A percentile compares a stretch with the other conserved stretches of the same genome.
phyloP scores from a whole-genome alignment of 208 protist genomes.

The Acanthamoeba sp. region DNA sequence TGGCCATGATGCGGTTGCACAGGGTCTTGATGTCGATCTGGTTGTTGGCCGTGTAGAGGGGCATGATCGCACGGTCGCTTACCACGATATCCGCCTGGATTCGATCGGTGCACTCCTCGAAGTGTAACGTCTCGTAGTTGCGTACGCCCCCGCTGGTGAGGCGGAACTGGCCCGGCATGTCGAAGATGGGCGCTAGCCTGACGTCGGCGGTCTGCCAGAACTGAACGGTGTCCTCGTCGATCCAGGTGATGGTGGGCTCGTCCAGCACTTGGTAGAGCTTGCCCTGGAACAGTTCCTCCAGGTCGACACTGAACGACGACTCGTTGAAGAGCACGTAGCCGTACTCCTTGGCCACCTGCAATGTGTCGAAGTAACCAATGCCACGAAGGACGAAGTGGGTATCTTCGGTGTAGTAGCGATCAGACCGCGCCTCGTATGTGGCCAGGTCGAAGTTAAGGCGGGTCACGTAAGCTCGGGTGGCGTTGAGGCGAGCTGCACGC shows the following conservation, averaged over 20 bases:
- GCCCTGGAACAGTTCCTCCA: neutral
- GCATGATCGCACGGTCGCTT: neutral
- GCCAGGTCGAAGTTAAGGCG: neutral
- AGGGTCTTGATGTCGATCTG: neutral
- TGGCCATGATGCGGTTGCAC: neutral
- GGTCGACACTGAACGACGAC: neutral
- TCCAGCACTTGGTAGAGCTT: neutral
- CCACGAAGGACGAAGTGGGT: neutral
- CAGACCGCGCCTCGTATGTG: neutral
- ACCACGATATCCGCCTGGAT: neutral
- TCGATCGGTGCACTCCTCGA: neutral
- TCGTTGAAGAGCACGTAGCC: conserved; percentile 6
- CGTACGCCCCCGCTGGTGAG: neutral
- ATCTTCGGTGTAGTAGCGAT: neutral
- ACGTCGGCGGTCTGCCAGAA: neutral
- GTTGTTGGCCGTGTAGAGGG: neutral
- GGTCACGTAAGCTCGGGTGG: neutral
- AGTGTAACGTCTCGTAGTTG: neutral
- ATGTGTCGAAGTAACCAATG: neutral
- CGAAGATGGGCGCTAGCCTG: neutral
- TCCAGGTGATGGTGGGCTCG: neutral
- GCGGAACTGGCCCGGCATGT: neutral
- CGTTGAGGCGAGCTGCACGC: neutral
- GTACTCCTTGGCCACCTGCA: conserved; percentile 7
- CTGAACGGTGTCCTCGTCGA: neutral